phyloP scores from a whole-genome alignment of 2,329 filamentous ascomycete genomes.

The Aspergillus brasiliensis region DNA sequence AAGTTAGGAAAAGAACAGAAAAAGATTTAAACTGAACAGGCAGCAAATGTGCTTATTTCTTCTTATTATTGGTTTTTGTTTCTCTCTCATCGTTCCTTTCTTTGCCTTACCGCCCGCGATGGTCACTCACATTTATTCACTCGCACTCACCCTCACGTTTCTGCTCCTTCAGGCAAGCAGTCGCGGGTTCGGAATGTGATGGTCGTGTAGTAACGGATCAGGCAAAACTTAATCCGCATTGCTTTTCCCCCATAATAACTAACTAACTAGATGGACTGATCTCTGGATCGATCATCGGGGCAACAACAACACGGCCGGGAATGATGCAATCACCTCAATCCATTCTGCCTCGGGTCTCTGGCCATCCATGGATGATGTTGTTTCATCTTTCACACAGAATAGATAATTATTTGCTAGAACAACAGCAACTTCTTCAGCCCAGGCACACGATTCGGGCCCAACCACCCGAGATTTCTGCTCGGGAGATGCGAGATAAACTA shows the following conservation, averaged over 20 bases:
- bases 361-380: not conserved
- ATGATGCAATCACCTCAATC: not conserved
- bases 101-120: not conserved
- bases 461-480: not conserved
- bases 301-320: not conserved
- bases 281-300: not conserved
- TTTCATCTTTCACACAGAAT: not conserved
- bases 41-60: too few species aligned
- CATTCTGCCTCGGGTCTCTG: not conserved
- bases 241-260: not conserved
- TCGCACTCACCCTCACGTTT: not conserved
- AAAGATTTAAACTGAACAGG: too few species aligned
- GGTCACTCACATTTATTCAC: not conserved
- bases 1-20: too few species aligned
- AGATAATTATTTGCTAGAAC: not conserved
- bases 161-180: conserved; percentile 14
- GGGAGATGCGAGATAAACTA: not conserved
- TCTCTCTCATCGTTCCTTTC: not conserved
- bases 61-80: not conserved
- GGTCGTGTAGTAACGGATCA: not conserved
- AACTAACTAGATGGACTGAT: not conserved
- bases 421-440: not conserved
- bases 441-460: not conserved
- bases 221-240: not conserved
- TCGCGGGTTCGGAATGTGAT: not conserved